These are phyloP conservation scores for Trichoderma hamatum DNA, from an alignment of 2,329 filamentous ascomycete species.

Conservation along the genomic window DNA sequence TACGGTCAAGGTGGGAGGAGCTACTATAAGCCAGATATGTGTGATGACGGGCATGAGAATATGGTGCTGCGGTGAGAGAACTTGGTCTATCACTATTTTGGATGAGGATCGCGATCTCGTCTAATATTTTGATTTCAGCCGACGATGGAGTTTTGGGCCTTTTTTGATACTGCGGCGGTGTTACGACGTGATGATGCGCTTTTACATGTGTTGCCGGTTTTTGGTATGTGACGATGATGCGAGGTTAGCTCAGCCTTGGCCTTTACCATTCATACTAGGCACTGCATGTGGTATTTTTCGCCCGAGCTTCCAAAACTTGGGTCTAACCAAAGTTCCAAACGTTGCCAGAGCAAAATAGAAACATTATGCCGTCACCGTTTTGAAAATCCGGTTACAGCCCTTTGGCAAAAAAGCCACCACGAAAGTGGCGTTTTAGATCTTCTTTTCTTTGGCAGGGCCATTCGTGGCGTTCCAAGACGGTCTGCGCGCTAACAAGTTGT, in stretches of 20 bases:
- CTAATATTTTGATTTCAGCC: background rate
- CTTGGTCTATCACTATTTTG: background rate
- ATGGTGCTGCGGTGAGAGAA: background rate
- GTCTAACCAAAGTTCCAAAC: background rate
- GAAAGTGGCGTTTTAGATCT: background rate
- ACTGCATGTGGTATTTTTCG: too few relatives aligned
- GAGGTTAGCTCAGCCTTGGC: background rate
- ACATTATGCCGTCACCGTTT: background rate
- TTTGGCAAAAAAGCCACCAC: background rate
- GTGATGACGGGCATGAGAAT: background rate
- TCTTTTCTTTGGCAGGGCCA: background rate
- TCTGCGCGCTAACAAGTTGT: too few relatives aligned
- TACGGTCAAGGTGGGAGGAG: background rate
- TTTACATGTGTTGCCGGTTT: background rate
- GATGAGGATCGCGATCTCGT: background rate
- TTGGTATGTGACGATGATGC: background rate
- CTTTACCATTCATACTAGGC: background rate
- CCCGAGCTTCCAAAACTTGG: background rate
- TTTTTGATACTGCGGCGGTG: background rate
- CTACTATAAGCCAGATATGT: background rate
- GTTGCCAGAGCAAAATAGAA: background rate
- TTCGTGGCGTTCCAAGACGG: too few relatives aligned
- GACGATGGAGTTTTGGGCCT: background rate
- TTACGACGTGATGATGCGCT: conserved; percentile 6
- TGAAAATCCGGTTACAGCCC: background rate